Base-by-base conservation (phyloP, 2,329 filamentous ascomycete species). In the Calonectria fujianensis region DNA sequence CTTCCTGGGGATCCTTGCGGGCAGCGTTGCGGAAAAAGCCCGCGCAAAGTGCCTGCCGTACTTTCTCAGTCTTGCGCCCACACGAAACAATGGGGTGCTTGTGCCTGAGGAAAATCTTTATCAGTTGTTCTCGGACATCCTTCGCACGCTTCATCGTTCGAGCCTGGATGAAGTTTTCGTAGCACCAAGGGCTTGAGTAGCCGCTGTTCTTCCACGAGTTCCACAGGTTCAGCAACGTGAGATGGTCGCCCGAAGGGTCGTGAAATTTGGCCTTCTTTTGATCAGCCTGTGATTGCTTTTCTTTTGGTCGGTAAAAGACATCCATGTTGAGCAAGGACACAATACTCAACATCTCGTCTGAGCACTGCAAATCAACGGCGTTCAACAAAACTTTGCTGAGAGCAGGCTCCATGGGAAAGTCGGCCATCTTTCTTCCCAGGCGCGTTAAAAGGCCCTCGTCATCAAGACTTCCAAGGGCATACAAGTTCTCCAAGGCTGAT, bases 211-310 rank as follows among this genome's bases (percentile, higher is more conserved):
- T 98, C 97, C 97, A 99, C n/a, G 91, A 93, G 82, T 98, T 98
- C 88, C 98, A 99, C 0, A 99, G 96, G 80, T 99, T 99, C 54
- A 99, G 91, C 0, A 98, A 89, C 0, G 97, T 99, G 16, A 99
- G 89, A 82, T 99, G 97, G 82, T 99, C 97, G 68, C 97, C 97
- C 72, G 95, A 93, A 0, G 96, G 94, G 82, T 99, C 97, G 86
- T 98, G 95, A 86, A 99, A 99, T 84, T 98, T 98, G 78, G 96
- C 90, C 86, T 98, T 98, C 88, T 98, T 98, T 85, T 98, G 95
- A 82, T 99, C 97, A 4, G 97, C 97, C 84, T 98, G 95, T 63
- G 94, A 91, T 82, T 98, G 96, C 87, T 99, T 99, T 83, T 99
- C 97, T 82, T 98, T 98, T 0, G 97, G 97, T 0, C 97, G 93